Evolutionary conservation across 2,329 filamentous ascomycete species (phyloP), one percentile per base, ranked within the genome.

Genomic region (Akanthomyces uredinophilus): DNA sequence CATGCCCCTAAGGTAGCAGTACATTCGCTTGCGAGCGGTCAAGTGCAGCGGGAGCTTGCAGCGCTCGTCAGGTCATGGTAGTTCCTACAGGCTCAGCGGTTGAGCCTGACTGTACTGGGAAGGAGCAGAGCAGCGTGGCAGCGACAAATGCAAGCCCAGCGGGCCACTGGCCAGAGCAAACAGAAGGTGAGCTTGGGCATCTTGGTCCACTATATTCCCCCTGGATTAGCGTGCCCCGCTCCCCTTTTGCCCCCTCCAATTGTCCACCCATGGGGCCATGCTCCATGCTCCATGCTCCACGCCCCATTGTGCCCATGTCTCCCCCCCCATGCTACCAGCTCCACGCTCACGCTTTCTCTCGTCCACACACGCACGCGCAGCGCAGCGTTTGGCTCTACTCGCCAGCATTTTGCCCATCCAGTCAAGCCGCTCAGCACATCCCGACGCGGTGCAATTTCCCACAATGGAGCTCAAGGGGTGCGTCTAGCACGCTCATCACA

Each of bases 401-500:
- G n/a, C n/a, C n/a, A n/a, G n/a, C n/a, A n/a, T 35, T 29, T 55
- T n/a, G 20, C 20, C 11, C 22, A 18, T 14, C 11, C 22, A 18
- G 32, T 52, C 49, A 29, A 37, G 29, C 18, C 51, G 32, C 32
- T 35, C 22, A 39, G n/a, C 37, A 20, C 32, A 13, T 52, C 37
- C 49, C 49, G 47, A 51, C 54, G 58, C 50, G 51, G 55, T 50
- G 62, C 62, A 68, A 66, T 66, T 68, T 71, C 68, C 67, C 66
- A 60, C 4, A 64, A 67, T 64, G 63, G 60, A 60, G 57, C 37
- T 51, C 14, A 22, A 43, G 55, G 62, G 13, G 52, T 61, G 62
- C 49, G 52, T 50, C 54, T 53, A 52, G 44, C 35, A 53, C 37
- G 27, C 35, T 39, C 59, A 52, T 52, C 47, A 51, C 35, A 24